Evolutionary conservation across 371 early-diverging fungal genomes (phyloP), one percentile per base, ranked within the genome.

Genomic region (Saksenaea oblongispora): DNA sequence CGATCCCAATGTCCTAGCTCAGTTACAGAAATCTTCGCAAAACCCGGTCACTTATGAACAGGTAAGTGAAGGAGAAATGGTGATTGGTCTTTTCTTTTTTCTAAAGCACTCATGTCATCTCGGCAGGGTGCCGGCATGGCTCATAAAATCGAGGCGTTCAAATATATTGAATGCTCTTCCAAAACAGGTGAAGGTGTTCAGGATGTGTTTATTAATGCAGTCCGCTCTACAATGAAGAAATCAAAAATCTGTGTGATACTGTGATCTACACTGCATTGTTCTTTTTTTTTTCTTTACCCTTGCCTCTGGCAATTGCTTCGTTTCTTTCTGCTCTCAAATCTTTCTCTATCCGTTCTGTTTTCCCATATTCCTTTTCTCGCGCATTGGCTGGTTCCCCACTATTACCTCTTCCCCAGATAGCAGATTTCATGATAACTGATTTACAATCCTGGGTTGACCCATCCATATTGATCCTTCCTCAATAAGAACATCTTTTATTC

Each of bases 81-180:
- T 61, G 70, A 17, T 90, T 90, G 17, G 90, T 92, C 44, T 74
- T 86, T 5, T 8, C 59, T 92, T 42, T 74, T 86, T 5, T 8
- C 59, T 31, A 28, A 55, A 44, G 35, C n/a, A 42, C 60, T 51
- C 54, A 58, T 69, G n/a, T 47, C 22, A 18, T 18, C 22, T 18
- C 22, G 18, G 27, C 17, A 91, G 90, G 94, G 91, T 44, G 65
- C 68, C 18, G 80, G 65, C 28, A 81, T 93, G 53, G 90, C 93
- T 2, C 71, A 80, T 35, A 80, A 82, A 60, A 93, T 96, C 69
- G 79, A 84, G 27, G 96, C 95, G 18, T 76, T 75, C 73, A 85
- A 87, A 68, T 95, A 93, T 82, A 71, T 94, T 57, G 97, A 96
- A 77, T 96, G 97, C 82, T 90, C 90, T 56, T 95, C 97, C 63